Evolutionary conservation across 108 stramenopile genomes (phyloP), one percentile per base, ranked within the genome.

Genomic region (Stephanodiscus triporus): DNA sequence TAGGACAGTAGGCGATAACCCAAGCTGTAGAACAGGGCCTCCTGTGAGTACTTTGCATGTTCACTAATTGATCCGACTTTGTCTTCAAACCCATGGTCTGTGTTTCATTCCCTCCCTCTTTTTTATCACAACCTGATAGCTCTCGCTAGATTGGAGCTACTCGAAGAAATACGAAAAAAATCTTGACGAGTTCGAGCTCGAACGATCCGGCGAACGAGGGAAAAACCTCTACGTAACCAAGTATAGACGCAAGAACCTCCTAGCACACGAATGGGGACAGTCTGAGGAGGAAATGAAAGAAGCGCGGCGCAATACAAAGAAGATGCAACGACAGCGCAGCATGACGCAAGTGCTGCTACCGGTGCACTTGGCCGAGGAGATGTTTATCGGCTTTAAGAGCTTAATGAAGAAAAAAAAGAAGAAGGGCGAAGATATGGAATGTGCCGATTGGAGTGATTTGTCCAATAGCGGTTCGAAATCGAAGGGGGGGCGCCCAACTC

Each of bases 1-100:
- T 42, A 77, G 66, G 37, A 78, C 49, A 34, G 30, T 82, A 14
- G 81, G 81, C 2, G 81, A 82, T 61, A 66, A 82, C 56, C 76
- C 77, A 19, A 58, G 70, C 60, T 61, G 58, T 38, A 38, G 63
- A 47, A 63, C 70, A 43, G 74, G 74, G 14, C 74, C 74, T 61
- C 74, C 74, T 17, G 62, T 75, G 38, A 71, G 62, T 36, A 61
- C 36, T 37, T 20, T 22, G 6, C 14, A n/a, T n/a, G 14, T 36
- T 34, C 58, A 59, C 30, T 32, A n/a, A 6, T 29, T 59, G 5
- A 34, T 59, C 30, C 37, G 30, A 34, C 6, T 59, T 19, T 17
- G 14, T 59, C 11, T 34, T 19, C 32, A 34, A 34, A 34, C 32
- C 32, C 32, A 5, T 34, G 32, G 32, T 34, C 32, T 34, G 32